A percentile compares a stretch with the other conserved stretches of the same genome.
phyloP scores from a whole-genome alignment of 306 rosid genomes.

The Vigna unguiculata region DNA sequence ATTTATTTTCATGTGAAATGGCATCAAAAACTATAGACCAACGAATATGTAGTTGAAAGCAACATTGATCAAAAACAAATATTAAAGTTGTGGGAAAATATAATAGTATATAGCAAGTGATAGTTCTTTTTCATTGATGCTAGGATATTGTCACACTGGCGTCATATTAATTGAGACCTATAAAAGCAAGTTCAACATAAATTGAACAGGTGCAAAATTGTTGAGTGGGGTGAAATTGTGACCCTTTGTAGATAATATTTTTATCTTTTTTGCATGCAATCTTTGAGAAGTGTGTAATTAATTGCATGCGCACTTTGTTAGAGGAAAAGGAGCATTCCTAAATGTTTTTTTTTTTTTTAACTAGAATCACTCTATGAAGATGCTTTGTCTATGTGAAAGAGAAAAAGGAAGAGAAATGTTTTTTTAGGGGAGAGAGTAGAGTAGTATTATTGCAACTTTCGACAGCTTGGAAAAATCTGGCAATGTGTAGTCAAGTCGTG shows the following conservation, averaged over 20 bases:
- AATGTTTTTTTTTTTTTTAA: background rate
- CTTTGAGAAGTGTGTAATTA: background rate
- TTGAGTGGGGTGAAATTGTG: too few species aligned
- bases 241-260: too few species aligned
- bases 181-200: background rate
- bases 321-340: too few species aligned
- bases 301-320: too few species aligned
- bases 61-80: constrained; percentile 23
- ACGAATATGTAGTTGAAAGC: constrained; percentile 39
- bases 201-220: too few species aligned
- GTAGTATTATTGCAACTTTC: constrained; percentile 47
- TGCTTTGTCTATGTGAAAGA: constrained; percentile 20
- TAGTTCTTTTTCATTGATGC: constrained; percentile 47
- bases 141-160: constrained; percentile 36
- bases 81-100: constrained; percentile 12
- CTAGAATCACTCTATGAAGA: constrained; percentile 22
- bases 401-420: background rate
- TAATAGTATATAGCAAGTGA: constrained; percentile 27
- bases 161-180: constrained; percentile 32
- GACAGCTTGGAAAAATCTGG: constrained; percentile 36
- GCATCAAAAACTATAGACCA: constrained; percentile 43
- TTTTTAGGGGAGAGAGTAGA: background rate
- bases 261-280: background rate
- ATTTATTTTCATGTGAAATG: constrained; percentile 31
- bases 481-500: constrained; percentile 47